A percentile compares a stretch with the other conserved stretches of the same genome.
These are phyloP conservation scores for Chalciporus sp. DNA, from an alignment of 1,284 basidiomycete genomes.

Conservation along the genomic window DNA sequence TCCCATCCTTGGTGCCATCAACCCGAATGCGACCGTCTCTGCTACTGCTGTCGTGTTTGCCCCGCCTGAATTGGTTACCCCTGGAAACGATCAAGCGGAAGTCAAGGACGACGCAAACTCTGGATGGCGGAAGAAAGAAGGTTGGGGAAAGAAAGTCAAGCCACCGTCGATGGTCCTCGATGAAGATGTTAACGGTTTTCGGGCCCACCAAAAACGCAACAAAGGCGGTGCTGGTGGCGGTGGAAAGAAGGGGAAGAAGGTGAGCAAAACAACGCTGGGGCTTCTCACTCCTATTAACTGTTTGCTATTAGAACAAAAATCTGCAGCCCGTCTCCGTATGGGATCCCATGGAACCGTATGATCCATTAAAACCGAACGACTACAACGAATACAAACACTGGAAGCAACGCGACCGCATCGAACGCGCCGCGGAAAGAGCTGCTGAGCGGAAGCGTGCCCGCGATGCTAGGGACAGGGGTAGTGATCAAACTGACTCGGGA, in stretches of 20 bases:
- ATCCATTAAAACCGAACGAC: conserved; percentile 81
- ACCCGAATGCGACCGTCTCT: conserved; percentile 44
- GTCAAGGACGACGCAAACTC: conserved; percentile 22
- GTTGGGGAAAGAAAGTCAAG: conserved; percentile 85
- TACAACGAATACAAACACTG: conserved; percentile 83
- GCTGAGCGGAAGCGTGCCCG: conserved; percentile 64
- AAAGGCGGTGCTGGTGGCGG: conserved; percentile 43
- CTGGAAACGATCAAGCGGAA: conserved; percentile 32
- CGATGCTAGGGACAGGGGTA: conserved; percentile 51
- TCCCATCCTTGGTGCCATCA: conserved; percentile 14
- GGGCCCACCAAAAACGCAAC: conserved; percentile 49
- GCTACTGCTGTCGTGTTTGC: conserved; percentile 75
- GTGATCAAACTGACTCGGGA: conserved; percentile 66
- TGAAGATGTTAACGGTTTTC: conserved; percentile 86
- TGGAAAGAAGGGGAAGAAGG: conserved; percentile 67
- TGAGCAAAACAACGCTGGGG: conserved; percentile 28
- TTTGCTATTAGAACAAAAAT: conserved; percentile 57
- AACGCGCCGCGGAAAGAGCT: conserved; percentile 62
- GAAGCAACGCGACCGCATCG: conserved; percentile 73
- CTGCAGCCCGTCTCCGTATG: conserved; percentile 54
- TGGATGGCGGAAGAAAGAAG: conserved; percentile 41
- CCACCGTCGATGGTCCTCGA: conserved; percentile 87
- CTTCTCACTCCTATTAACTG: conserved; percentile 9
- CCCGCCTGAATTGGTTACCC: conserved; percentile 57
- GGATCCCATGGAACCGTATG: conserved; percentile 80